Evolutionary conservation across 257 asterid species (phyloP), one percentile per base, ranked within the genome.

Genomic region (Solanum clarkiae): DNA sequence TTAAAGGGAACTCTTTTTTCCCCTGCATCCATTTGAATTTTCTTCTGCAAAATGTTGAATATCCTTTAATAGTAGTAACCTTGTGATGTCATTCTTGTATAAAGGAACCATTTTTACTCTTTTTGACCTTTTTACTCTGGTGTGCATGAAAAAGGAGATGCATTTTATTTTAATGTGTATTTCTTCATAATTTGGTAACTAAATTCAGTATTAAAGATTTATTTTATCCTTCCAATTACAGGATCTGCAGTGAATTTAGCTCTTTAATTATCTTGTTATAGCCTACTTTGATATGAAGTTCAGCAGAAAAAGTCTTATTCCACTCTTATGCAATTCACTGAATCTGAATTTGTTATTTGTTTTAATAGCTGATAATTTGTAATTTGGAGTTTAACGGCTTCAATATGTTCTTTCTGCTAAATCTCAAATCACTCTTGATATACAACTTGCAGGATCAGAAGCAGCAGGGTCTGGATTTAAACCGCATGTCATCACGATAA

Each of bases 391-490:
- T 75, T 47, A 75, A 26, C 60, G 55, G 81, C 57, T 29, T 47
- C 22, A 59, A 18, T 47, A 74, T 22, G 60, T 74, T 51, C 81
- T 22, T 75, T 75, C 44, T 75, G 36, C 44, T 60, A 75, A 74
- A 47, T 75, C 18, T 63, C 45, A 80, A 49, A 79, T 71, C 80
- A 63, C 56, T 80, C 62, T 16, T 65, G 29, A 18, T 36, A 4
- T 84, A 49, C 55, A 40, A 74, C 63, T n/a, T 84, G 83, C 86
- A 71, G 86, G 54, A 74, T 84, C 86, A 20, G 49, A 66, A 75
- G 70, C 80, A 45, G 80, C 85, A 10, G 80, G 68, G 55, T 16
- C 44, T 79, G 84, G 87, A 79, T 85, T 79, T 65, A 77, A 47
- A 79, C 84, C 70, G 14, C 84, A 79, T 13, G 84, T 85, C 53